A percentile compares a stretch with the other conserved stretches of the same genome.
Evolutionary conservation across 148 eudicot species (phyloP).

Genomic region (Rhododendron kiyosumense): DNA sequence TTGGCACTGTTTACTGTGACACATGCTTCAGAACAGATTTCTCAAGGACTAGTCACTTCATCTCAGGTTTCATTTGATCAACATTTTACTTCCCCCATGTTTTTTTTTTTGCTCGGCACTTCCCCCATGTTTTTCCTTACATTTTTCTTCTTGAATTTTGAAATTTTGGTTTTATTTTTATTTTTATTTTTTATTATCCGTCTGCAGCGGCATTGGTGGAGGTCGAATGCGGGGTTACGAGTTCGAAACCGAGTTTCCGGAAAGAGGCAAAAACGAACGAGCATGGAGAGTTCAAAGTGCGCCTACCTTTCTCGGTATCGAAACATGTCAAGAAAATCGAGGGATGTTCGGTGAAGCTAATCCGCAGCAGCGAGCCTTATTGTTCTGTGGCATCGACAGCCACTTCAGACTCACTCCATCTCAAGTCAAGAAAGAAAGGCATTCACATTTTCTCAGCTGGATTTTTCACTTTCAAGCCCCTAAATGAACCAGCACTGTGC

Average conservation of each 20-base stretch:
- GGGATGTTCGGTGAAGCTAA: slow-evolving; percentile 56
- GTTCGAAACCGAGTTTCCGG: slow-evolving; percentile 27
- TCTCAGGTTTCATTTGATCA: slow-evolving; percentile 52
- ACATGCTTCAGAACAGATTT: slow-evolving; percentile 63
- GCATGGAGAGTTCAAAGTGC: slow-evolving; percentile 58
- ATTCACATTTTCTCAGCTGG: slow-evolving; percentile 74
- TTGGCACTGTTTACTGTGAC: slow-evolving; percentile 82
- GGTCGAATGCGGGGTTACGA: slow-evolving; percentile 51
- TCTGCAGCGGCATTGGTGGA: slow-evolving; percentile 71
- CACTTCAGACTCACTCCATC: slow-evolving; percentile 47
- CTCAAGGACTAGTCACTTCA: slow-evolving; percentile 52
- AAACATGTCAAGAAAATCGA: slow-evolving; percentile 53
- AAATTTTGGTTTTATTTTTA: not conserved
- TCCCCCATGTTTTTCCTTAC: not conserved
- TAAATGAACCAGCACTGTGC: slow-evolving; percentile 52
- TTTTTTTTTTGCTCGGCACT: too few relatives aligned
- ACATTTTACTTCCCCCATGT: too few relatives aligned
- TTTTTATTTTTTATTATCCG: not conserved
- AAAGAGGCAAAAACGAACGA: slow-evolving; percentile 55
- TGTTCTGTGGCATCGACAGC: slow-evolving; percentile 73
- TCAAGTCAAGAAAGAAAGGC: slow-evolving; percentile 38
- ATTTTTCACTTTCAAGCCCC: slow-evolving; percentile 79
- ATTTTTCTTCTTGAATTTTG: not conserved
- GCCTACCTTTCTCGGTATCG: slow-evolving; percentile 51
- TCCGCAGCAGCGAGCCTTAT: slow-evolving; percentile 64